phyloP scores from a whole-genome alignment of 2,329 filamentous ascomycete genomes.

The Cercospora zeae-maydis region DNA sequence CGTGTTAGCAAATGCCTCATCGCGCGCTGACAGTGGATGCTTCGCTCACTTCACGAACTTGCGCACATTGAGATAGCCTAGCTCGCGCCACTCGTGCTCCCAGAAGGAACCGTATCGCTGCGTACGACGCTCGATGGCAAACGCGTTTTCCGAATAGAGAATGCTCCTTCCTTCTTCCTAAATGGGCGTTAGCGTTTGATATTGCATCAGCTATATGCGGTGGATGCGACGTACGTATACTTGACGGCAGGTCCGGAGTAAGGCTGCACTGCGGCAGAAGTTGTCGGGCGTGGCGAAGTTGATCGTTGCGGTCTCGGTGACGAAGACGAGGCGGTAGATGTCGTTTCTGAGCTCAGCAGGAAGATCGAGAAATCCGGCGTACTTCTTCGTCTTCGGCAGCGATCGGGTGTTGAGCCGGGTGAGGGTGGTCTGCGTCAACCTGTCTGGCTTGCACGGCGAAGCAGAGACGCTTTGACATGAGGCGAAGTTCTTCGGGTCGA shows the following conservation, averaged over 20 bases:
- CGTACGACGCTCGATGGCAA: constrained; percentile 43
- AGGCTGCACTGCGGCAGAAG: constrained; percentile 43
- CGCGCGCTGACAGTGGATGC: not conserved
- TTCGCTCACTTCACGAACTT: constrained; percentile 41
- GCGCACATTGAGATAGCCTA: constrained; percentile 34
- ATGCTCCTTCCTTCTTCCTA: constrained; percentile 45
- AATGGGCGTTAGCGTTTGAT: constrained; percentile 23
- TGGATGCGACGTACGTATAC: constrained; percentile 31
- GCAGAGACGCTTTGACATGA: not conserved
- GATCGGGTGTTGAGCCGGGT: constrained; percentile 23
- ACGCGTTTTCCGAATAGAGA: constrained; percentile 51
- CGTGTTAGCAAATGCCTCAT: not conserved
- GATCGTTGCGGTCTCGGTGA: constrained; percentile 32
- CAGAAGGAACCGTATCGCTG: constrained; percentile 39
- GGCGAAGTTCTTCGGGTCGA: constrained; percentile 33
- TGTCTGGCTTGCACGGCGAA: constrained; percentile 13
- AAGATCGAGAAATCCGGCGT: constrained; percentile 33
- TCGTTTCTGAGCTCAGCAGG: constrained; percentile 47
- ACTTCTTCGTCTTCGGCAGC: constrained; percentile 18
- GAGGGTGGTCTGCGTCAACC: constrained; percentile 17
- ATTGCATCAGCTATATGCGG: not conserved
- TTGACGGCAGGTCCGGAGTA: constrained; percentile 47
- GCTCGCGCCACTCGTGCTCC: constrained; percentile 40
- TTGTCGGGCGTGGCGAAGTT: constrained; percentile 38
- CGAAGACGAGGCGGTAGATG: constrained; percentile 46